A percentile compares a stretch with the other conserved stretches of the same genome.
Evolutionary conservation across 1,284 basidiomycete species (phyloP).

Genomic region (Tilletia horrida): DNA sequence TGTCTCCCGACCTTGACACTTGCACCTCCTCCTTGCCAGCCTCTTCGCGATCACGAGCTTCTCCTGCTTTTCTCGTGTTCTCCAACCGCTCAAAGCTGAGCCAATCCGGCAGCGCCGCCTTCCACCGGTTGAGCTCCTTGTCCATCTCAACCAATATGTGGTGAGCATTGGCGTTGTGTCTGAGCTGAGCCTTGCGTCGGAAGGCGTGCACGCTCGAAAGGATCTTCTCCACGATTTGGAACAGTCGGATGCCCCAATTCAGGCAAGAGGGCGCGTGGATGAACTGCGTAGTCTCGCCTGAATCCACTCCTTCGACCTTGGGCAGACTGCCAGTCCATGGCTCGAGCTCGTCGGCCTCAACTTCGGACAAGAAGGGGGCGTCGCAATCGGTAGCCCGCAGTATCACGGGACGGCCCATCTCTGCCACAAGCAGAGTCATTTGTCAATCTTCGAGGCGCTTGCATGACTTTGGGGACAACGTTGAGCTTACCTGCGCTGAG

Average conservation of each 20-base stretch:
- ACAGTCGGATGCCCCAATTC: slow-evolving; percentile 42
- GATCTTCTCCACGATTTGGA: slow-evolving; percentile 45
- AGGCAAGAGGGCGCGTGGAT: slow-evolving; percentile 41
- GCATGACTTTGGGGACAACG: no score
- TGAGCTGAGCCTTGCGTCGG: slow-evolving; percentile 40
- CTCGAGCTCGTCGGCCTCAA: slow-evolving; percentile 57
- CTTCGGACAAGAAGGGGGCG: slow-evolving; percentile 55
- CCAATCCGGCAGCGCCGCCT: slow-evolving; percentile 32
- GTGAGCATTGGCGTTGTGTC: slow-evolving; percentile 32
- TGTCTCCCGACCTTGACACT: neutral
- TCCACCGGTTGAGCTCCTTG: slow-evolving; percentile 37
- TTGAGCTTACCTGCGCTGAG: slow-evolving; percentile 31
- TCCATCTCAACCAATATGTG: slow-evolving; percentile 40
- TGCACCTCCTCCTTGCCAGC: neutral
- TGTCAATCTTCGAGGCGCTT: neutral
- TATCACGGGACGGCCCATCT: slow-evolving; percentile 57
- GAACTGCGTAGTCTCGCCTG: slow-evolving; percentile 16
- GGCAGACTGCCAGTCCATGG: slow-evolving; percentile 45
- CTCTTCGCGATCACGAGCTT: neutral
- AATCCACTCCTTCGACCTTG: neutral
- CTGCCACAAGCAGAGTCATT: slow-evolving; percentile 39
- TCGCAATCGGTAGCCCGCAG: slow-evolving; percentile 55
- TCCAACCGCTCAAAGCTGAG: slow-evolving; percentile 30
- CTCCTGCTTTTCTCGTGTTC: slow-evolving; percentile 25
- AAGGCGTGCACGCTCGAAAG: slow-evolving; percentile 44